These are phyloP conservation scores for Phialemoniopsis sp. DNA, from an alignment of 2,329 filamentous ascomycete genomes.

Conservation along the genomic window DNA sequence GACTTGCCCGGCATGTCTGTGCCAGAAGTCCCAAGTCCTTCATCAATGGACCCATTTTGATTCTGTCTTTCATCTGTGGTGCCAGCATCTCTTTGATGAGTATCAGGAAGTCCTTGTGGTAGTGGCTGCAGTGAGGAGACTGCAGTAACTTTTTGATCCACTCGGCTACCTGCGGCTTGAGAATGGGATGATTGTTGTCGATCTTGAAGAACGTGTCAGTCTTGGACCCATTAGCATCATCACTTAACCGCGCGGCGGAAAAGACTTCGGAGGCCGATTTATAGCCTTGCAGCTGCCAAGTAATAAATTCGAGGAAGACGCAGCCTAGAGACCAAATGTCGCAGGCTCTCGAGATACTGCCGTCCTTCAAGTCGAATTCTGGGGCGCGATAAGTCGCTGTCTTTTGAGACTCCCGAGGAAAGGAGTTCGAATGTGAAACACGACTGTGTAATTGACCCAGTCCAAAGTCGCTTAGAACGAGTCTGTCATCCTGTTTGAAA, in stretches of 20 bases:
- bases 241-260: not conserved
- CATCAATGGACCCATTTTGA: conserved; percentile 3
- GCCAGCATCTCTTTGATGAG: conserved; percentile 13
- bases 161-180: conserved; percentile 9
- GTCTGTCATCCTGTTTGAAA: conserved; percentile 4
- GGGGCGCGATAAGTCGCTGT: conserved; percentile 32
- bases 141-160: conserved; percentile 9
- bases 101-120: conserved; percentile 9
- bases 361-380: conserved; percentile 22
- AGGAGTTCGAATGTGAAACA: not conserved
- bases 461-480: conserved; percentile 9
- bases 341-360: conserved; percentile 23
- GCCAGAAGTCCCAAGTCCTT: too few species aligned
- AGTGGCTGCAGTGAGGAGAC: conserved; percentile 7
- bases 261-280: conserved; percentile 10
- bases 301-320: conserved; percentile 27
- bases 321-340: conserved; percentile 31
- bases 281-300: conserved; percentile 22
- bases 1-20: too few species aligned
- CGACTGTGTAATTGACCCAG: conserved; percentile 5
- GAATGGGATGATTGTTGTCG: not conserved
- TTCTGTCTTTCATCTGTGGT: conserved; percentile 5
- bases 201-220: conserved; percentile 15
- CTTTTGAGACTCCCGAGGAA: not conserved
- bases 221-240: conserved; percentile 7